Conservation (phyloP, 306 rosid genomes). For the Medicago truncatula region MtrunA17r5.0-ANR NC_053048.1:55915001-55915500, state of each 20-base stretch:
- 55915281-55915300: conserved; percentile 38
- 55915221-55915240: conserved; percentile 69
- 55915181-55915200: conserved; percentile 61
- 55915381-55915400: neutral
- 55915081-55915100: conserved; percentile 56
- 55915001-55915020: conserved; percentile 55
- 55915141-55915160: conserved; percentile 84
- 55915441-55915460: no score
- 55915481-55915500: neutral
- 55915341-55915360: neutral
- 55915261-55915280: conserved; percentile 68
- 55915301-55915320: neutral
- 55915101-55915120: conserved; percentile 72
- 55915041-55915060: conserved; percentile 73
- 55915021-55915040: conserved; percentile 64
- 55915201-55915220: conserved; percentile 76
- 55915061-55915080: conserved; percentile 69
- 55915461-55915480: neutral
- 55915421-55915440: neutral
- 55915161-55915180: conserved; percentile 57
- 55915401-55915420: neutral
- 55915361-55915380: neutral
- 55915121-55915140: conserved; percentile 63
- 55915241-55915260: conserved; percentile 78
- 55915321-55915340: neutral